Base-by-base conservation (phyloP, 768 basidiomycete genomes). In the Thelephora ganbajun region DNA sequence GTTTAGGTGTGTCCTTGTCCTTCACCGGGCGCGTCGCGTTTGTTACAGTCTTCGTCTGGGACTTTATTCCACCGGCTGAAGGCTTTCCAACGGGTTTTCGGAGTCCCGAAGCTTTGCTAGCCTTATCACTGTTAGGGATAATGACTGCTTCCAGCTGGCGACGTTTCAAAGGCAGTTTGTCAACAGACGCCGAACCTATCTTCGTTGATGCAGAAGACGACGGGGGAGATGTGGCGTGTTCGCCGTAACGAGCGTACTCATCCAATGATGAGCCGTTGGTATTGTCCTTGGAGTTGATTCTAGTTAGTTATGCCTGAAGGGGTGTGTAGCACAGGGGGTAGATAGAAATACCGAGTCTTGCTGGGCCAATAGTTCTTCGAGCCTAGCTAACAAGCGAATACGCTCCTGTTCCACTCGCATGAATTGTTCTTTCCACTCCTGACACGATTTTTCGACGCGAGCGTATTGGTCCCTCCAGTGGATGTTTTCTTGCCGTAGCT, bases 391-490 rank as follows among this genome's bases (percentile, higher is more conserved):
- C 19, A 84, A 69, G 5, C 69, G 68, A 26, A 70, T 73, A 48
- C 82, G 72, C 48, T 85, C 81, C 48, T 79, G 69, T 51, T 87
- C 83, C 41, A 83, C 80, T 13, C 82, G 76, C 34, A 79, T 65
- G 59, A 83, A 86, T 54, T 84, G 82, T 18, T 83, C 83, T 59
- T 86, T 85, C 84, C 84, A 87, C 54, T 80, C 80, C 46, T 69
- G 67, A 9, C 70, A 67, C 1, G 68, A 61, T 46, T 73, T 72
- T 45, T 72, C 70, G 23, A 69, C 59, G 23, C 71, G 68, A 18
- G 65, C 56, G 44, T 69, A 67, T 54, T 86, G 84, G 44, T 79
- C 76, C 60, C 83, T 84, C 81, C 82, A 84, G 46, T 85, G 81
- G 0, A 62, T 65, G 0, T 74, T 67, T 58, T 88, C 83, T 44